Percentiles rank a stretch among this genome's conserved stretches.
These are phyloP conservation scores for Mortierella sp. DNA, from an alignment of 371 early-diverging fungal species.

Conservation along the genomic window DNA sequence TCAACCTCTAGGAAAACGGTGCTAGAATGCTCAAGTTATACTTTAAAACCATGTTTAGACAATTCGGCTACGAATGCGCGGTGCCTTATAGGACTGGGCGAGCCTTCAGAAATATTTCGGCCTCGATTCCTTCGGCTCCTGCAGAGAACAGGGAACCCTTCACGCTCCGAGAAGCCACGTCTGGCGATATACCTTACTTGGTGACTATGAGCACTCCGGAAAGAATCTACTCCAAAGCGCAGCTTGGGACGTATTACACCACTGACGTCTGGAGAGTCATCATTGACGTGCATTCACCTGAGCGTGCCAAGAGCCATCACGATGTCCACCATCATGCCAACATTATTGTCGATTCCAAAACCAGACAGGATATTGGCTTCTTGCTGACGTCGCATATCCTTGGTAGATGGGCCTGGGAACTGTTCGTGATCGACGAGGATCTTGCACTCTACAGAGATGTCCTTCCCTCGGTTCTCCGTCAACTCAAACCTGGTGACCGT, in stretches of 20 bases:
- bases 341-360: constrained; percentile 29
- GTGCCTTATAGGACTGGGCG: constrained; percentile 7
- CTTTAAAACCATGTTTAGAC: not conserved
- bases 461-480: constrained; percentile 5
- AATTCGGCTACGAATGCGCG: constrained; percentile 43
- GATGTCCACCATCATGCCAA: constrained; percentile 20
- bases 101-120: not conserved
- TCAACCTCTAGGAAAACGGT: no score
- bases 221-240: constrained; percentile 11
- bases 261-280: constrained; percentile 19
- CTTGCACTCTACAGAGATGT: constrained; percentile 1
- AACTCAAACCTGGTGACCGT: constrained; percentile 15
- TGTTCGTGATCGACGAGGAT: constrained; percentile 14
- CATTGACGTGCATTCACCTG: not conserved
- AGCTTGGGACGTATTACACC: constrained; percentile 24
- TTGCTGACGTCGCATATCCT: constrained; percentile 5
- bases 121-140: not conserved
- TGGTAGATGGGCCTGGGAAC: constrained; percentile 11
- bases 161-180: constrained; percentile 18
- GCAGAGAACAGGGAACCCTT: constrained; percentile 9
- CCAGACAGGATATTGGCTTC: constrained; percentile 24
- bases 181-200: constrained; percentile 25
- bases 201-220: constrained; percentile 22
- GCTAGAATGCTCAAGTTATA: not conserved
- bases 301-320: constrained; percentile 1